These are phyloP conservation scores for Fistulinella prunicolor DNA, from an alignment of 768 basidiomycete genomes.

Conservation along the genomic window DNA sequence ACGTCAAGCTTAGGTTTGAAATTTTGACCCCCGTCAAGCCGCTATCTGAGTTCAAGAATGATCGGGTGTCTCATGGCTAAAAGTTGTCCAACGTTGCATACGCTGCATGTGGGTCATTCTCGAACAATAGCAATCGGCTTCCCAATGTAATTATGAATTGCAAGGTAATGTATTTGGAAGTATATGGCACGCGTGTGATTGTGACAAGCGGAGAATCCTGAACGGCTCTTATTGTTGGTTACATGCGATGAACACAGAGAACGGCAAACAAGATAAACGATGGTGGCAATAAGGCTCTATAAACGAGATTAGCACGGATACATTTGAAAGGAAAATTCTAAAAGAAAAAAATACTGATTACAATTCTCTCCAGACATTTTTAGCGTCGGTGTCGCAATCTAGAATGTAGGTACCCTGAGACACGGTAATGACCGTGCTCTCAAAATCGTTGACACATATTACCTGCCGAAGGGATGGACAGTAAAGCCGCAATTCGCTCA, in stretches of 20 bases:
- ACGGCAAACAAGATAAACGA: slow-evolving; percentile 6
- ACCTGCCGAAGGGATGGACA: slow-evolving; percentile 48
- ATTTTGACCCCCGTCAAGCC: too few relatives aligned
- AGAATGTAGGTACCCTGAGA: slow-evolving; percentile 31
- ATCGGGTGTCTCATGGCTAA: background rate
- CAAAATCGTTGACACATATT: slow-evolving; percentile 64
- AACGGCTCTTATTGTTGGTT: slow-evolving; percentile 9
- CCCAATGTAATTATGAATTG: background rate
- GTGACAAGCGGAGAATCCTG: slow-evolving; percentile 8
- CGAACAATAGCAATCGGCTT: slow-evolving; percentile 7
- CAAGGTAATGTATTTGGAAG: too few relatives aligned
- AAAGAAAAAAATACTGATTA: slow-evolving; percentile 18
- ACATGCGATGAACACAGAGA: slow-evolving; percentile 19
- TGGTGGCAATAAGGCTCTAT: slow-evolving; percentile 3
- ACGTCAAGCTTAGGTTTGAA: slow-evolving; percentile 24
- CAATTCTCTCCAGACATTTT: slow-evolving; percentile 33
- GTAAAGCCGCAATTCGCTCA: slow-evolving; percentile 60
- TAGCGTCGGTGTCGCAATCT: slow-evolving; percentile 24
- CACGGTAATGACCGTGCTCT: slow-evolving; percentile 47
- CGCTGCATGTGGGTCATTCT: slow-evolving; percentile 1
- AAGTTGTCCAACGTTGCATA: background rate
- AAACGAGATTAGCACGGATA: background rate
- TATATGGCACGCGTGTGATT: background rate
- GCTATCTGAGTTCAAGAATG: background rate
- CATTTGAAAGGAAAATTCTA: background rate